phyloP scores from a whole-genome alignment of 176 grass and related monocot genomes.

The Oryza meyeriana region DNA sequence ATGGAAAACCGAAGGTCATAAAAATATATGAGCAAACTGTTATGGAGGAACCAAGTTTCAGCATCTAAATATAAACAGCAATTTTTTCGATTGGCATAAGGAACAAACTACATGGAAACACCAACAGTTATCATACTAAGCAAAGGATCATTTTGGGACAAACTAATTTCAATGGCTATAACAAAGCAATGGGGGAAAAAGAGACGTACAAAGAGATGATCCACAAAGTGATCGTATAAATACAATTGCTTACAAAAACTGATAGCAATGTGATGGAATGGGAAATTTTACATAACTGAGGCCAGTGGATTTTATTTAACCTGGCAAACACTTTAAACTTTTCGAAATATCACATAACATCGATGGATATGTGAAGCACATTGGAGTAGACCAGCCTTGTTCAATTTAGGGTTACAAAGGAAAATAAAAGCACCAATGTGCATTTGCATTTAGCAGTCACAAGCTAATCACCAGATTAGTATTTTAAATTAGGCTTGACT shows the following conservation, averaged over 20 bases:
- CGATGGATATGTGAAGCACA: no score
- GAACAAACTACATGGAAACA: neutral
- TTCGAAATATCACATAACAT: no score
- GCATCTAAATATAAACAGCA: neutral
- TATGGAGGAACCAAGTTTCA: neutral
- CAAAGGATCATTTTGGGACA: neutral
- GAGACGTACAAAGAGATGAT: neutral
- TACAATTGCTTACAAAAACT: conserved; percentile 24
- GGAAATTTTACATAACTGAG: conserved; percentile 10
- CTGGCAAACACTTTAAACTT: no score
- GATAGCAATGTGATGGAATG: neutral
- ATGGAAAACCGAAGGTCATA: conserved; percentile 11
- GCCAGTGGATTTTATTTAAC: no score
- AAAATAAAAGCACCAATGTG: no score
- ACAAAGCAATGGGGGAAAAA: neutral
- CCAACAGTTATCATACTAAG: neutral
- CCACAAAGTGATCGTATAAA: conserved; percentile 28
- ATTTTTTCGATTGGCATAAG: neutral
- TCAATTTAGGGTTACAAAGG: no score
- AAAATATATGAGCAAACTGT: neutral
- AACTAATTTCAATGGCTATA: neutral
- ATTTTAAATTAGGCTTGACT: no score
- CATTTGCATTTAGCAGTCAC: no score
- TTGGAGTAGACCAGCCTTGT: no score
- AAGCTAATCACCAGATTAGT: no score